Evolutionary conservation across 805 yeast genomes (phyloP), one percentile per base, ranked within the genome.

Genomic region (Starmerella vaccinii): DNA sequence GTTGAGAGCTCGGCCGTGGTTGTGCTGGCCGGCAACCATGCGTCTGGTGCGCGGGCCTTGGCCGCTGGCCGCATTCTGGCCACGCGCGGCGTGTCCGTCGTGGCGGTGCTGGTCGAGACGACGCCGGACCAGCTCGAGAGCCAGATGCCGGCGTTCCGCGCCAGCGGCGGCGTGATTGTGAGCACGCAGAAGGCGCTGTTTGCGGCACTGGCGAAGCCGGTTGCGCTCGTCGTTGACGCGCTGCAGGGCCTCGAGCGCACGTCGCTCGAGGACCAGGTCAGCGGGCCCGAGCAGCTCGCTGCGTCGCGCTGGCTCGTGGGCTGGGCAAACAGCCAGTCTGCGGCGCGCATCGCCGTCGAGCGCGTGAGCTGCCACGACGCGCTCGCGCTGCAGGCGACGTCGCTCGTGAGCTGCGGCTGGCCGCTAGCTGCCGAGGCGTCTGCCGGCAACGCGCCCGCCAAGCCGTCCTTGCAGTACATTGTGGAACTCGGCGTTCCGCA

Each of bases 301-400:
- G 44, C 44, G 24, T 40, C 44, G 34, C 44, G 44, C 24, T 40
- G 44, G 44, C 44, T 40, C 34, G 44, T 40, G 23, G 44, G 44
- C 34, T 40, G 44, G 44, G 44, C 44, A 16, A 40, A 40, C 44
- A 26, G 34, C 34, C 44, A 40, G 24, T 2, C 4, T 24, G 33
- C 34, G 21, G 33, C 34, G 32, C 44, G 44, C 24, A n/a, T 41
- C 3, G 33, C 45, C 3, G 23, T 41, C 16, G 45, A 41, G 33
- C 32, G 45, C 9, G 34, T 12, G 12, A 41, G 45, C 33, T 8
- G 34, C 23, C 45, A 41, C 45, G 45, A 12, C 10, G 34, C 16
- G 16, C 45, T 41, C 16, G 34, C 45, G 24, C 45, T 41, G 35
- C 34, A 16, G 5, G 45, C 45, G 16, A 41, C 45, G 4, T 33